Evolutionary conservation across 2,329 filamentous ascomycete genomes (phyloP), one percentile per base, ranked within the genome.

Genomic region (Blumeriella jaapii): DNA sequence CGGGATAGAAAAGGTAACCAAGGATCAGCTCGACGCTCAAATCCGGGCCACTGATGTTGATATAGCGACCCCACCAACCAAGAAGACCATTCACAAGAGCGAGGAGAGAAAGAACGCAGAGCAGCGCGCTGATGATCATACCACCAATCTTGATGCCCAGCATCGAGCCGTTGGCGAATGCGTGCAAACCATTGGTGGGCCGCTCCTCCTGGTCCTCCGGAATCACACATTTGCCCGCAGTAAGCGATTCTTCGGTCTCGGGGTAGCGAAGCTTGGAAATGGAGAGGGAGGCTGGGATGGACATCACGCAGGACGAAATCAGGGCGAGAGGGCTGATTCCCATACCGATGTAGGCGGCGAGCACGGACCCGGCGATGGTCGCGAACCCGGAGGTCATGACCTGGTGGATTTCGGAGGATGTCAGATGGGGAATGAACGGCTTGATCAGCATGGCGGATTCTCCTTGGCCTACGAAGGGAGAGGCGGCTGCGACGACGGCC

Each of bases 221-320:
- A 16, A 93, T 72, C 26, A 89, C 75, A 18, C 91, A 79, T 12
- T 76, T 74, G 38, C 85, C 84, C 4, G 82, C 79, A 0, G 86
- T 94, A 22, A 93, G 65, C 0, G 84, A 82, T 59, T 89, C 82
- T 58, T 93, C 84, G 3, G 75, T 79, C 62, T 94, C 87, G 2
- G 87, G 87, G 57, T 81, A 94, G 38, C 87, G 80, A 51, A 94
- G 69, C 63, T 94, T 94, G 45, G 82, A 89, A 42, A 91, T 78
- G 32, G 86, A 86, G 10, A 95, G 69, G 3, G 85, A 93, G 1
- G 86, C 86, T 0, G 87, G 87, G 45, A 94, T 94, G 50, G 81
- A 87, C 87, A 95, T 95, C 57, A 94, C 86, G 55, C 86, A 94
- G 6, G 82, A 87, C 2, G 84, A 93, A 17, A 94, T 80, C 29